A percentile compares a stretch with the other conserved stretches of the same genome.
Evolutionary conservation across 2,329 filamentous ascomycete genomes (phyloP).

Genomic region (Cytospora schulzeri): DNA sequence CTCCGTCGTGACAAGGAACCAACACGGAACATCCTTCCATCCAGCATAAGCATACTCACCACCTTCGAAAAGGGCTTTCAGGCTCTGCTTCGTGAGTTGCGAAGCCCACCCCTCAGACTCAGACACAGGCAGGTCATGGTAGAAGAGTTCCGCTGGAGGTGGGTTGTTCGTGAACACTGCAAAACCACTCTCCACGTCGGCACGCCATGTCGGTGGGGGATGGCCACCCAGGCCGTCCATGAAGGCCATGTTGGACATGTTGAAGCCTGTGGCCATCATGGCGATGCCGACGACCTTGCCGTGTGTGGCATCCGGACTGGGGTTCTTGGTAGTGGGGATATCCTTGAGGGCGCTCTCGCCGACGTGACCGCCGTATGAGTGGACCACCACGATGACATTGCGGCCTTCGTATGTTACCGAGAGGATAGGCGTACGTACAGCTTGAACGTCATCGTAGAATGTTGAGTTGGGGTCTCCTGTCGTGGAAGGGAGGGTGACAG

Average conservation of each 20-base stretch:
- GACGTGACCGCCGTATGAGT: conserved; percentile 53
- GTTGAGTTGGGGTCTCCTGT: conserved; percentile 38
- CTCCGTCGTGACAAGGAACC: conserved; percentile 48
- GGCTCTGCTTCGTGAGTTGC: conserved; percentile 44
- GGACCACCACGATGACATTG: conserved; percentile 49
- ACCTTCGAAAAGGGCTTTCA: conserved; percentile 49
- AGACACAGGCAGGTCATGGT: conserved; percentile 48
- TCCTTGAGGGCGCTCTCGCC: conserved; percentile 49
- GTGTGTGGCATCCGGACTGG: conserved; percentile 6
- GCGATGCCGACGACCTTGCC: conserved; percentile 48
- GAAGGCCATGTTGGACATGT: conserved; percentile 41
- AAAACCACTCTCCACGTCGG: conserved; percentile 44
- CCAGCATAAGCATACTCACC: conserved; percentile 47
- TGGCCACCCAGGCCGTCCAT: conserved; percentile 44
- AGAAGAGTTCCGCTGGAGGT: conserved; percentile 45
- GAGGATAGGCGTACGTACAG: conserved; percentile 40
- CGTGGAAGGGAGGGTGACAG: conserved; percentile 44
- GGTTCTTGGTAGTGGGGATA: conserved; percentile 36
- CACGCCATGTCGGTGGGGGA: conserved; percentile 46
- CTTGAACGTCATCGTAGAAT: conserved; percentile 46
- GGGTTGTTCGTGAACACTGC: conserved; percentile 41
- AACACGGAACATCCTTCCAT: conserved; percentile 50
- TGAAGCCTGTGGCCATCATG: conserved; percentile 49
- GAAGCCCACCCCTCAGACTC: conserved; percentile 47
- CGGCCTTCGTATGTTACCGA: conserved; percentile 40